phyloP scores from a whole-genome alignment of 2,329 filamentous ascomycete species.

The Aspergillus sp. region DNA sequence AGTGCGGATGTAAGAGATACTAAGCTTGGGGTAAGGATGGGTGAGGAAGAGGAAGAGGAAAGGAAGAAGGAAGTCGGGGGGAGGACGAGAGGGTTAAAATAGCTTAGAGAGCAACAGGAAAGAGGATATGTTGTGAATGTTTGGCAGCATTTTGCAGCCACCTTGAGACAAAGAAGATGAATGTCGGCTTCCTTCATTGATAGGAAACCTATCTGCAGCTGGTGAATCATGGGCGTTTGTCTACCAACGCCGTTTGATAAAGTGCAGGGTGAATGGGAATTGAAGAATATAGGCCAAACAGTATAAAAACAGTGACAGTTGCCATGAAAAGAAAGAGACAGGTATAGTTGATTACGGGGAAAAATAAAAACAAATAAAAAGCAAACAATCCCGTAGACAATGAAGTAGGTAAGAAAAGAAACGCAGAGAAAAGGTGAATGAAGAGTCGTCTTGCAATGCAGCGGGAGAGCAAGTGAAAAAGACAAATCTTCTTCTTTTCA shows the following conservation, averaged over 20 bases:
- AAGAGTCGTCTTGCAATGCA: not conserved
- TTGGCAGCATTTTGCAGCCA: conserved; percentile 2
- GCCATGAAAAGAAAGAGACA: not conserved
- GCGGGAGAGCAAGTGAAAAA: not conserved
- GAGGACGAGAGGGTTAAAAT: conserved; percentile 6
- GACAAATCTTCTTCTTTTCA: not conserved
- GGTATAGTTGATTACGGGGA: not conserved
- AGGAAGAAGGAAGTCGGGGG: conserved; percentile 1
- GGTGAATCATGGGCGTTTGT: conserved; percentile 10
- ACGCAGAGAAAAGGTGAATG: not conserved
- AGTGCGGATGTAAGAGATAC: not conserved
- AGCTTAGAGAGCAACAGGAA: not conserved
- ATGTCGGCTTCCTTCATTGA: conserved; percentile 12
- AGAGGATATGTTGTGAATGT: conserved; percentile 8
- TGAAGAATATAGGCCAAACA: not conserved
- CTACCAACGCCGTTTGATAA: conserved; percentile 9
- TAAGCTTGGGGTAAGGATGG: not conserved
- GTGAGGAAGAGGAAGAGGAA: not conserved
- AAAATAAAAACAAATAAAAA: not conserved
- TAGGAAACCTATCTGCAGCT: not conserved
- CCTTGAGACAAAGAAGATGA: conserved; percentile 7
- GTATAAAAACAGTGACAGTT: not conserved
- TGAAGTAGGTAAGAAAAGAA: not conserved
- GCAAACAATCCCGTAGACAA: not conserved
- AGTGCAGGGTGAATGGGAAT: conserved; percentile 7